Evolutionary conservation across 768 basidiomycete species (phyloP), one percentile per base, ranked within the genome.

Genomic region (Vararia minispora): DNA sequence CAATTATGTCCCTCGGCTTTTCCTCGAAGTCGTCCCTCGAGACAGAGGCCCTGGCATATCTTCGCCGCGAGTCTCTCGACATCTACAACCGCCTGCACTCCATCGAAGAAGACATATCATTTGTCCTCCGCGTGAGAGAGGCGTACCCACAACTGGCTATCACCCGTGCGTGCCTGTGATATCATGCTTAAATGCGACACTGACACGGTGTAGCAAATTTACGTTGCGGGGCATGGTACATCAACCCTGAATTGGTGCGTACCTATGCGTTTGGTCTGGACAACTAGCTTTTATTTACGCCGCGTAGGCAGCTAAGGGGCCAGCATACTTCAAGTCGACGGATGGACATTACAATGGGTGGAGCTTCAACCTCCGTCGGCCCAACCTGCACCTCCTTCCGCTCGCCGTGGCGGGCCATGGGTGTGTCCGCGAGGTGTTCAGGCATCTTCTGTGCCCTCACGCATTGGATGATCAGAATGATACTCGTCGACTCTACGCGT

Each of bases 171-270:
- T 71, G 40, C 21, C 51, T 53, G 16, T 30, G 23, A 31, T 28
- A 1, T 8, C 8, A 18, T 24, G 8, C 13, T 42, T 2, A 12
- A 20, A 40, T 18, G 14, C 17, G 24, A 25, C 20, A 33, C 25
- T 38, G n/a, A 34, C 27, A 37, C 18, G 22, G 6, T 28, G 28
- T 52, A 85, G 89, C 94, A 3, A 98, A 98, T 55, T 70, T 91
- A 52, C 74, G 94, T 17, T 95, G 91, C 51, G 94, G 94, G 3
- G 81, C 81, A 6, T 98, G 92, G 92, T 97, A 95, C 56, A 75
- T 80, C 5, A 69, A 89, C 49, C 85, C 89, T 14, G 42, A 49
- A 6, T 69, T 78, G 40, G 78, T 77, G 52, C 51, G 68, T 49
- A 35, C 22, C 39, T 41, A 38, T 31, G 32, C 37, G 21, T 29